A percentile compares a stretch with the other conserved stretches of the same genome.
Evolutionary conservation across 371 early-diverging fungal species (phyloP).

Genomic region (Mucor saturninus): DNA sequence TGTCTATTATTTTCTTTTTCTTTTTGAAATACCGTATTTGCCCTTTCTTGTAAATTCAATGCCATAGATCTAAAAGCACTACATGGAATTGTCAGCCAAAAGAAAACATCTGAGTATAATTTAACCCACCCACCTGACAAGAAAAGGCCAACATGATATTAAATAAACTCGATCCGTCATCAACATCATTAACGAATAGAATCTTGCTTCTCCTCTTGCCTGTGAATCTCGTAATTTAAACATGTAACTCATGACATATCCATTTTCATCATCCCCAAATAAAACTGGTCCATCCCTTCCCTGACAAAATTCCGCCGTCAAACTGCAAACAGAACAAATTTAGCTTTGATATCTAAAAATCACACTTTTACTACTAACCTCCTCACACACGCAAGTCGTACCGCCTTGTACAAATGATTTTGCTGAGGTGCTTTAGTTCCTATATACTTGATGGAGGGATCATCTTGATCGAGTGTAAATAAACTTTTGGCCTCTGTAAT

Average conservation of each 20-base stretch:
- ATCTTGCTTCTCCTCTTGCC: constrained; percentile 71
- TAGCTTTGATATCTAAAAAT: too few relatives aligned
- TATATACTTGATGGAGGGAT: constrained; percentile 49
- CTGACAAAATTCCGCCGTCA: constrained; percentile 73
- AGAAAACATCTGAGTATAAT: too few relatives aligned
- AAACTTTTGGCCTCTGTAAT: constrained; percentile 45
- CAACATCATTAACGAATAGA: constrained; percentile 70
- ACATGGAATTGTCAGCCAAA: not conserved
- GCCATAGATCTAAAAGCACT: constrained; percentile 65
- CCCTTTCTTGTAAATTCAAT: constrained; percentile 61
- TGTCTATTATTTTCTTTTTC: constrained; percentile 43
- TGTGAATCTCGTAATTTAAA: constrained; percentile 73
- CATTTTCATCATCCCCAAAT: constrained; percentile 77
- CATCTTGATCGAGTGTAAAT: constrained; percentile 52
- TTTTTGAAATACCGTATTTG: constrained; percentile 56
- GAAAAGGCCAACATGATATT: constrained; percentile 72
- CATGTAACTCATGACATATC: constrained; percentile 76
- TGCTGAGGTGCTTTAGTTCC: constrained; percentile 57
- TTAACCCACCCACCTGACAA: constrained; percentile 55
- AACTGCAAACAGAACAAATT: constrained; percentile 35
- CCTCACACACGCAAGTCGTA: constrained; percentile 66
- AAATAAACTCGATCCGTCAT: constrained; percentile 75
- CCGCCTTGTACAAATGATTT: constrained; percentile 54
- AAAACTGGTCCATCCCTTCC: constrained; percentile 75
- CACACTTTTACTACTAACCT: not conserved